These are phyloP conservation scores for Boletus subcaerulescens DNA, from an alignment of 768 basidiomycete species.

Conservation along the genomic window DNA sequence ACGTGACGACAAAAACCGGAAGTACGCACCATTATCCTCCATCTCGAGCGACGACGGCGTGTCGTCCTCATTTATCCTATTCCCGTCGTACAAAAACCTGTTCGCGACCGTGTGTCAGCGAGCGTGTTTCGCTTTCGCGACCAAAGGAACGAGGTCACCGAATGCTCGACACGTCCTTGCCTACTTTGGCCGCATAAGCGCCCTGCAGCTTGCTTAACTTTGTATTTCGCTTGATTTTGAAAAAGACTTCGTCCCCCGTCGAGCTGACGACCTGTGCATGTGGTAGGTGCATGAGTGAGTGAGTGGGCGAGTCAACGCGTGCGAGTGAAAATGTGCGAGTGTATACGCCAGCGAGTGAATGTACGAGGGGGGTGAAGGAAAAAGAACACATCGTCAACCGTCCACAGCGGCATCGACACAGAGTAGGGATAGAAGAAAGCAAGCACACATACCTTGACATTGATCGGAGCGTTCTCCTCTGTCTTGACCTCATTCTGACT, in stretches of 20 bases:
- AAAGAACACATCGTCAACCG: background rate
- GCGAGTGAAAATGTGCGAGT: background rate
- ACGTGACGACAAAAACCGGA: background rate
- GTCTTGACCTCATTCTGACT: constrained; percentile 47
- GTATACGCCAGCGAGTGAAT: background rate
- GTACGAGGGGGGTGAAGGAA: background rate
- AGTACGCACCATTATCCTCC: constrained; percentile 75
- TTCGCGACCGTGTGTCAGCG: background rate
- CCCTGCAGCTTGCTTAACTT: constrained; percentile 90
- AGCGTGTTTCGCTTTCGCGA: background rate
- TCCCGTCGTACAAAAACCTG: constrained; percentile 91
- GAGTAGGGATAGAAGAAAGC: background rate
- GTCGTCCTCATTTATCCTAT: constrained; percentile 83
- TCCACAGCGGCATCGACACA: background rate
- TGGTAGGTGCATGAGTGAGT: constrained; percentile 21
- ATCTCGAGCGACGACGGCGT: constrained; percentile 83
- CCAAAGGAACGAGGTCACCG: constrained; percentile 46
- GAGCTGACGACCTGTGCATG: constrained; percentile 63
- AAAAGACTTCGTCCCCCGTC: constrained; percentile 85
- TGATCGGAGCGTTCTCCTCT: constrained; percentile 64
- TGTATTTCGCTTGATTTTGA: constrained; percentile 95
- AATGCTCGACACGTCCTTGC: constrained; percentile 83
- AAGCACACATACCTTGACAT: constrained; percentile 60
- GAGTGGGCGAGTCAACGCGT: too few relatives aligned
- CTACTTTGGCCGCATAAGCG: constrained; percentile 90